Base-by-base conservation (phyloP, 495 filamentous ascomycete genomes). In the Xylaria scruposa region DNA sequence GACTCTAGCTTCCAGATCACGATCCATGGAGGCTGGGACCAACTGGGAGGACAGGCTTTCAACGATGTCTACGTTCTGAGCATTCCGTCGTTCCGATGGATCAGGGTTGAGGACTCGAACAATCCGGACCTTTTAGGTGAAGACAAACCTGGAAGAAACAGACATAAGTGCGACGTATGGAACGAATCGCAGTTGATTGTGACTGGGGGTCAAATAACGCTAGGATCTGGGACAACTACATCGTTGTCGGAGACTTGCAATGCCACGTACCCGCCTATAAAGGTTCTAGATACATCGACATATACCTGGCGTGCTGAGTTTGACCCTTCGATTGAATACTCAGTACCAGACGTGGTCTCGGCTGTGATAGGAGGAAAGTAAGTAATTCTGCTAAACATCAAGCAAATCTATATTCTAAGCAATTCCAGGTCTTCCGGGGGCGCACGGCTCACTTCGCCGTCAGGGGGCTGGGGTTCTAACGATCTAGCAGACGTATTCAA, bases 61-160 rank as follows among this genome's bases (percentile, higher is more conserved):
- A 87, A 88, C 72, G 88, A 90, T 77, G 81, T 88, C 19, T 90
- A 87, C 70, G 85, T 89, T 56, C 81, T 90, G 21, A 81, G 83
- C 61, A 76, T 90, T 6, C 89, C 89, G 1, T 82, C 83, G 7
- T 91, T 90, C 73, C 81, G 78, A 29, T 90, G 89, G 88, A 84
- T 87, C 59, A 85, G 85, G 63, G 78, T 82, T 24, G 33, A 44
- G 10, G 80, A 79, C 21, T 79, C 77, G 58, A 42, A 46, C 70
- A 72, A 79, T 70, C 74, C 72, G 10, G 80, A 82, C 59, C 73
- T 83, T 4, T 47, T n/a, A 61, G 47, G 76, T 73, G 1, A 72
- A 76, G 58, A 75, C 75, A 75, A 79, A 75, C 26, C 77, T 75
- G 59, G 76, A 72, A 56, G 80, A 75, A 36, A 78, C 40, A 64